Evolutionary conservation across 2,329 filamentous ascomycete species (phyloP).

Genomic region (Dendryphion nanum): DNA sequence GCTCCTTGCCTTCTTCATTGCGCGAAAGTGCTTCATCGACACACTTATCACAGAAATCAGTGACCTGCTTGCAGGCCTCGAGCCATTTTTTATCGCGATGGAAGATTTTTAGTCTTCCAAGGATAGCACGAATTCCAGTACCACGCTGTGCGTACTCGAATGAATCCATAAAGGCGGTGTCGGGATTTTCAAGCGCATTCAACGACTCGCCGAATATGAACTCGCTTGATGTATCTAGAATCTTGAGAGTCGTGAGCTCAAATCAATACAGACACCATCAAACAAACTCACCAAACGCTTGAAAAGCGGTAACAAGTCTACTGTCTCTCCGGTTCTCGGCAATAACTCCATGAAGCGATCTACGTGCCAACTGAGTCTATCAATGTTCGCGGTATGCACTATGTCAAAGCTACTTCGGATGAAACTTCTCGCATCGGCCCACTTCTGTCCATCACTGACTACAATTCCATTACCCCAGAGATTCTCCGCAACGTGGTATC

Average conservation of each 20-base stretch:
- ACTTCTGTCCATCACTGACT: constrained; percentile 5
- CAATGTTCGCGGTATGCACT: constrained; percentile 5
- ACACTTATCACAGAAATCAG: constrained; percentile 4
- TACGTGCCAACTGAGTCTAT: constrained; percentile 4
- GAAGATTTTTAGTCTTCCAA: constrained; percentile 1
- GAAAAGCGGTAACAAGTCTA: constrained; percentile 7
- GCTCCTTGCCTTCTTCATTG: constrained; percentile 3
- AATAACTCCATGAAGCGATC: constrained; percentile 5
- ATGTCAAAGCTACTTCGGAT: constrained; percentile 5
- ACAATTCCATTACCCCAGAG: constrained; percentile 8
- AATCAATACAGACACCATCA: not conserved
- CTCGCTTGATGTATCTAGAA: constrained; percentile 10
- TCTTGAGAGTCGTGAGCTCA: not conserved
- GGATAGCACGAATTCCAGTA: constrained; percentile 6
- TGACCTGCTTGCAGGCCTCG: constrained; percentile 4
- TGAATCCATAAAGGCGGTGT: constrained; percentile 11
- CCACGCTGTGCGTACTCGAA: constrained; percentile 10
- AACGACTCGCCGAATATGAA: constrained; percentile 12
- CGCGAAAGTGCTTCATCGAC: constrained; percentile 8
- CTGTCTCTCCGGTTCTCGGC: constrained; percentile 4
- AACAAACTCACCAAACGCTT: constrained; percentile 5
- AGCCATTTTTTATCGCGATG: constrained; percentile 9
- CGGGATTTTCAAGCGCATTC: constrained; percentile 4
- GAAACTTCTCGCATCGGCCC: constrained; percentile 1
- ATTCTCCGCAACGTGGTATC: constrained; percentile 6